Evolutionary conservation across 805 yeast genomes (phyloP).

Genomic region (Priceomyces fermenticarens): DNA sequence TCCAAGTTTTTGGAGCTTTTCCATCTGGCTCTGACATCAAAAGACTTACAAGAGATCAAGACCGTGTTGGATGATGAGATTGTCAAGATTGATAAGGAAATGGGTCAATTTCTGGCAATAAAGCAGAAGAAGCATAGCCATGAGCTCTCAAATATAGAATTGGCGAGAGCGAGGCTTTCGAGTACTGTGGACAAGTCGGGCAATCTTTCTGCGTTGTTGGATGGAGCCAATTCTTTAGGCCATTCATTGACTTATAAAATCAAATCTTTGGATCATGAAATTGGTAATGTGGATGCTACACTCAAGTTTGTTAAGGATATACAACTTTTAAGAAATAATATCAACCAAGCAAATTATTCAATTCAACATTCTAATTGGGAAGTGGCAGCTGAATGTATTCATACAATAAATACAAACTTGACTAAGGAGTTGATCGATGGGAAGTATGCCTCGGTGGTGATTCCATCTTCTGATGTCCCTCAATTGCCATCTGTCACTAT

Average conservation of each 20-base stretch:
- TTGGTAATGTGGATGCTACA: constrained; percentile 59
- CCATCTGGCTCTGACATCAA: constrained; percentile 21
- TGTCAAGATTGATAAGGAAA: constrained; percentile 20
- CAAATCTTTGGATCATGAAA: constrained; percentile 66
- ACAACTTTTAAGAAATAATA: constrained; percentile 60
- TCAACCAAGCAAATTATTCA: constrained; percentile 65
- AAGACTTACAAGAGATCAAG: constrained; percentile 26
- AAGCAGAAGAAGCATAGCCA: constrained; percentile 31
- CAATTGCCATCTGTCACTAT: constrained; percentile 66
- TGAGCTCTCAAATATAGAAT: constrained; percentile 49
- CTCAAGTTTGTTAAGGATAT: constrained; percentile 63
- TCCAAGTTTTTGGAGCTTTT: constrained; percentile 11
- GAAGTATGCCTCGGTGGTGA: constrained; percentile 70
- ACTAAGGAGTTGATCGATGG: constrained; percentile 57
- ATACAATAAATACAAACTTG: constrained; percentile 36
- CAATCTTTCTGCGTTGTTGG: constrained; percentile 50
- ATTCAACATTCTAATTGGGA: constrained; percentile 69
- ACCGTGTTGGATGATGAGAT: constrained; percentile 25
- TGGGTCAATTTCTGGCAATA: constrained; percentile 20
- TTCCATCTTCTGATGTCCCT: constrained; percentile 84
- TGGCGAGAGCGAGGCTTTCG: constrained; percentile 61
- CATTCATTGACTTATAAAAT: constrained; percentile 66
- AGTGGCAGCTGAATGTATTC: constrained; percentile 70
- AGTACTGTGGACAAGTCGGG: constrained; percentile 57
- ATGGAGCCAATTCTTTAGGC: constrained; percentile 65